These are phyloP conservation scores for Solanum hybrid DNA, from an alignment of 305 asterid species.

Conservation along the genomic window DNA sequence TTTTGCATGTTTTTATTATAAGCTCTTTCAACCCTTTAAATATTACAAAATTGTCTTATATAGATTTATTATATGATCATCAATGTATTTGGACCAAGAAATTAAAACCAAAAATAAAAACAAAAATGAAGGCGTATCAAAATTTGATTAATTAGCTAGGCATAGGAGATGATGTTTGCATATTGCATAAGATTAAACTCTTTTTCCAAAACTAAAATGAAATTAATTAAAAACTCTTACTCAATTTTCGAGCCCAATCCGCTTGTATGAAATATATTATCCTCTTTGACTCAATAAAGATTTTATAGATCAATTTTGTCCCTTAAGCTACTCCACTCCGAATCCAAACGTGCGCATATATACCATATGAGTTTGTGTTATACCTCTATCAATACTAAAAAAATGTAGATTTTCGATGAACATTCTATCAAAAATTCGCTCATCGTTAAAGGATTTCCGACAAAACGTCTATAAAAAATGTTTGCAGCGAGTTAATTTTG, in stretches of 20 bases:
- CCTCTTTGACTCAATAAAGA: not conserved
- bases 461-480: not conserved
- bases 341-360: not conserved
- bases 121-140: not conserved
- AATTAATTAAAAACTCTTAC: too few species aligned
- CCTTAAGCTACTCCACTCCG: not conserved
- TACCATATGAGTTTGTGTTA: not conserved
- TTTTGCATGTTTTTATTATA: not conserved
- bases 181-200: not conserved
- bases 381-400: not conserved
- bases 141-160: not conserved
- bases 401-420: not conserved
- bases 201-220: not conserved
- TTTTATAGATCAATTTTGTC: not conserved
- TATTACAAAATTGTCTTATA: not conserved
- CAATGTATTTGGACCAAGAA: not conserved
- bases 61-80: not conserved
- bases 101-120: not conserved
- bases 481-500: not conserved
- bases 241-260: not conserved
- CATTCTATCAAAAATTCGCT: not conserved
- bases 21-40: not conserved
- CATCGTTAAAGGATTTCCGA: not conserved
- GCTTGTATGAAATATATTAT: not conserved
- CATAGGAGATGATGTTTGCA: not conserved